Percentiles rank a stretch among this genome's conserved stretches.
These are phyloP conservation scores for Brassica hybrid DNA, from an alignment of 441 rosid species.

Conservation along the genomic window DNA sequence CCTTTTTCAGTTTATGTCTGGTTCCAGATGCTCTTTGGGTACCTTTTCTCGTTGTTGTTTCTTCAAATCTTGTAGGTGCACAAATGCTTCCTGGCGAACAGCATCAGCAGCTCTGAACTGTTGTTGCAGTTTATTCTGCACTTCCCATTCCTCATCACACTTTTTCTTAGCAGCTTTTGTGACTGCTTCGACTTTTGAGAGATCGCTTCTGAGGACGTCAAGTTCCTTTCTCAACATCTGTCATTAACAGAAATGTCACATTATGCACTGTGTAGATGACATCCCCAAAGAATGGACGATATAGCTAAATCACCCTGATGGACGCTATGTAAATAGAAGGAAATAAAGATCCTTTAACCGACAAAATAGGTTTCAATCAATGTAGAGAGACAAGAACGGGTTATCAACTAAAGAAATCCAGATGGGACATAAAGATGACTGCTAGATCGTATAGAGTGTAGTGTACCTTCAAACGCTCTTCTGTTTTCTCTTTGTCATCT, in stretches of 20 bases:
- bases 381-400: constrained; percentile 10
- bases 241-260: constrained; percentile 31
- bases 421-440: constrained; percentile 12
- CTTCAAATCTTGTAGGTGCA: constrained; percentile 60
- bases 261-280: constrained; percentile 16
- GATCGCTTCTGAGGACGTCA: constrained; percentile 59
- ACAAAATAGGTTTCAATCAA: constrained; percentile 20
- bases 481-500: constrained; percentile 66
- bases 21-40: constrained; percentile 23
- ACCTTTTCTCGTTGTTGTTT: constrained; percentile 73
- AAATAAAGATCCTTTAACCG: constrained; percentile 16
- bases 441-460: constrained; percentile 9
- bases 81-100: constrained; percentile 71
- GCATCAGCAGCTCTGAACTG: constrained; percentile 67
- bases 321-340: constrained; percentile 10
- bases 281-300: constrained; percentile 12
- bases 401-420: constrained; percentile 25
- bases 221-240: constrained; percentile 77
- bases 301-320: constrained; percentile 2
- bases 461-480: constrained; percentile 75
- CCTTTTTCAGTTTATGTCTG: constrained; percentile 21
- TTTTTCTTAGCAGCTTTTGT: constrained; percentile 62
- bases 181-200: constrained; percentile 61
- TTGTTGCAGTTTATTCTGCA: constrained; percentile 49
- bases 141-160: constrained; percentile 54